A percentile compares a stretch with the other conserved stretches of the same genome.
phyloP scores from a whole-genome alignment of 768 basidiomycete species.

The Suillus occidentalis region DNA sequence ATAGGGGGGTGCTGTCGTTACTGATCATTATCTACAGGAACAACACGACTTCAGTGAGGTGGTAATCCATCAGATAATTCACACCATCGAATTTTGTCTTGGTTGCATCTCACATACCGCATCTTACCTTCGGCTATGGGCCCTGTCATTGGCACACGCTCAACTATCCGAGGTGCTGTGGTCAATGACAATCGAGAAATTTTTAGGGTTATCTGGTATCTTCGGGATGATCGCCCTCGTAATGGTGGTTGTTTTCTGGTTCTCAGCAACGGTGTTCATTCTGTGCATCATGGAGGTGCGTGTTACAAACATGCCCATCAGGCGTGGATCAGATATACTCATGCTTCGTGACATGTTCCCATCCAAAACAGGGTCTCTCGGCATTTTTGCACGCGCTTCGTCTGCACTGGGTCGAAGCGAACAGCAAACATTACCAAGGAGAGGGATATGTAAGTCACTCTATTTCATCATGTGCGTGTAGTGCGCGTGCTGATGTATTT shows the following conservation, averaged over 20 bases:
- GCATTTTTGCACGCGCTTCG: slow-evolving; percentile 96
- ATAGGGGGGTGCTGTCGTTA: slow-evolving; percentile 7
- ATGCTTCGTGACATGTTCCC: not conserved
- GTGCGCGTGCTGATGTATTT: slow-evolving; percentile 27
- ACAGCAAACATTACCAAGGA: slow-evolving; percentile 94
- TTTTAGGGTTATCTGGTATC: slow-evolving; percentile 62
- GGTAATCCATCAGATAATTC: slow-evolving; percentile 95
- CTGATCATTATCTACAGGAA: slow-evolving; percentile 45
- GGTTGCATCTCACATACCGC: slow-evolving; percentile 99
- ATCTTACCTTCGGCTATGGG: slow-evolving; percentile 93
- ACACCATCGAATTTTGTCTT: slow-evolving; percentile 98
- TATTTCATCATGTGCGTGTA: slow-evolving; percentile 19
- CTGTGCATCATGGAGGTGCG: slow-evolving; percentile 96
- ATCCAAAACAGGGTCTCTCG: slow-evolving; percentile 69
- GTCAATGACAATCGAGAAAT: slow-evolving; percentile 75
- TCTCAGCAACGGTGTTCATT: slow-evolving; percentile 69
- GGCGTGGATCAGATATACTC: slow-evolving; percentile 11
- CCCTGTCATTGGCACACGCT: slow-evolving; percentile 95
- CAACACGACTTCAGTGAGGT: slow-evolving; percentile 93
- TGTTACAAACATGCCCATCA: slow-evolving; percentile 19
- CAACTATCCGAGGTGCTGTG: slow-evolving; percentile 95
- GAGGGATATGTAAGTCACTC: slow-evolving; percentile 75
- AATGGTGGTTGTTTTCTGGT: slow-evolving; percentile 72
- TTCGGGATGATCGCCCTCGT: slow-evolving; percentile 55
- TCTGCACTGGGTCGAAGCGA: slow-evolving; percentile 97